phyloP scores from a whole-genome alignment of 495 filamentous ascomycete species.

The Pyrenula aspistea region DNA sequence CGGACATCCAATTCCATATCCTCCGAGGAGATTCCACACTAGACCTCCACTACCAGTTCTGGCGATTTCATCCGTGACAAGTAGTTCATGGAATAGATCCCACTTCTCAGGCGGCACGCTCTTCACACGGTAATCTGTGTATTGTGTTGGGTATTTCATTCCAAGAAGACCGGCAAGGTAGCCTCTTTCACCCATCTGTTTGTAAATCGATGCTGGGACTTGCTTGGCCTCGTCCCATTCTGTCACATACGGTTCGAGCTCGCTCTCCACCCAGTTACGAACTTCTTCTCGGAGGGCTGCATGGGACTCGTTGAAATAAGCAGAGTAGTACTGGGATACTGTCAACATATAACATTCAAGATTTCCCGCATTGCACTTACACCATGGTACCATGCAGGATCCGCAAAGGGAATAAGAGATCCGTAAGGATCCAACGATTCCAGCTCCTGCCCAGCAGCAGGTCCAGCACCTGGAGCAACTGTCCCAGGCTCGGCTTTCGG shows the following conservation, averaged over 20 bases:
- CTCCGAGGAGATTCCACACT: conserved; percentile 96
- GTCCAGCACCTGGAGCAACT: conserved; percentile 29
- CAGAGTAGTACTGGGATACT: conserved; percentile 66
- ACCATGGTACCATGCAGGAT: conserved; percentile 93
- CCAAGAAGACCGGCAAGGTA: conserved; percentile 87
- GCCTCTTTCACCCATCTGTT: conserved; percentile 85
- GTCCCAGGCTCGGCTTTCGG: conserved; percentile 31
- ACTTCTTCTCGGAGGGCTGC: conserved; percentile 80
- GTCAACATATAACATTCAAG: conserved; percentile 6
- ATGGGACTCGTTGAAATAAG: conserved; percentile 91
- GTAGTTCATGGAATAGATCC: conserved; percentile 96
- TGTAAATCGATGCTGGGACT: conserved; percentile 80
- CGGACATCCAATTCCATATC: conserved; percentile 86
- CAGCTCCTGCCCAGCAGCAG: conserved; percentile 34
- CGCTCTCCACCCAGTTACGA: conserved; percentile 79
- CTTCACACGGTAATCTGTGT: conserved; percentile 56
- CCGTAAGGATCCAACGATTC: conserved; percentile 78
- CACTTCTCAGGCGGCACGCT: conserved; percentile 78
- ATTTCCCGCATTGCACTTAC: conserved; percentile 37
- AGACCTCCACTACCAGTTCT: conserved; percentile 82
- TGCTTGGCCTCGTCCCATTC: conserved; percentile 95
- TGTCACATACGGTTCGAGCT: conserved; percentile 81
- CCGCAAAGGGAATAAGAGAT: conserved; percentile 77
- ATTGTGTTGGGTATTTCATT: conserved; percentile 60
- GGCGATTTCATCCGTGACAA: conserved; percentile 87